These are phyloP conservation scores for Candida koratica DNA, from an alignment of 805 yeast genomes.

Conservation along the genomic window DNA sequence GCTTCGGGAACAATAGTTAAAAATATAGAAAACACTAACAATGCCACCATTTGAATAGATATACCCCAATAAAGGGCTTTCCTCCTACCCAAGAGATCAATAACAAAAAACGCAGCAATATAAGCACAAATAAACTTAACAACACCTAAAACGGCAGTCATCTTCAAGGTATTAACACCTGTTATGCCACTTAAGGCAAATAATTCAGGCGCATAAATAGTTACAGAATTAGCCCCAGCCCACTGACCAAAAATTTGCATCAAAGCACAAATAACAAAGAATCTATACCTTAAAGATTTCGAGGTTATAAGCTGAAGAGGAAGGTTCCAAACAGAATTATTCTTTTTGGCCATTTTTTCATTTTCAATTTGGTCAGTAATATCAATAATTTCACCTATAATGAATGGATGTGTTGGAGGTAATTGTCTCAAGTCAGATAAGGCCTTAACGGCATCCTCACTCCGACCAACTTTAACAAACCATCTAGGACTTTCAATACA, in stretches of 20 bases:
- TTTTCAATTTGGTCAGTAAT: conserved; percentile 44
- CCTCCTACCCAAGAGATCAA: conserved; percentile 53
- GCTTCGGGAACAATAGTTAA: conserved; percentile 44
- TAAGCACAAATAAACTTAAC: conserved; percentile 50
- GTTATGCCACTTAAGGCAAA: conserved; percentile 45
- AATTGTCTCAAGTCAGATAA: conserved; percentile 43
- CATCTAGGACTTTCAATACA: conserved; percentile 52
- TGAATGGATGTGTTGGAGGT: conserved; percentile 45
- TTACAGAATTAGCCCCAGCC: conserved; percentile 57
- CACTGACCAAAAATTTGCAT: conserved; percentile 53
- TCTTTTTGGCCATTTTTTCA: conserved; percentile 28
- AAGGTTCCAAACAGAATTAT: conserved; percentile 30
- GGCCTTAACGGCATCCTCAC: conserved; percentile 37
- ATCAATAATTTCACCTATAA: conserved; percentile 48
- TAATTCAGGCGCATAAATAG: conserved; percentile 54
- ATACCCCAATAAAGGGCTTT: conserved; percentile 48
- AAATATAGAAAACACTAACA: conserved; percentile 46
- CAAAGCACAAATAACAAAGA: conserved; percentile 36
- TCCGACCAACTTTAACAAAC: conserved; percentile 41
- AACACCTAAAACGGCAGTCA: conserved; percentile 52
- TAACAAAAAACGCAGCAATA: conserved; percentile 48
- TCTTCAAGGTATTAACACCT: conserved; percentile 39
- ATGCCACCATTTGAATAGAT: conserved; percentile 37
- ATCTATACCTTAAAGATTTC: conserved; percentile 44
- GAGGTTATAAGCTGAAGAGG: conserved; percentile 19